Evolutionary conservation across 2,329 filamentous ascomycete species (phyloP).

Genomic region (Ophiostoma tasmaniense): DNA sequence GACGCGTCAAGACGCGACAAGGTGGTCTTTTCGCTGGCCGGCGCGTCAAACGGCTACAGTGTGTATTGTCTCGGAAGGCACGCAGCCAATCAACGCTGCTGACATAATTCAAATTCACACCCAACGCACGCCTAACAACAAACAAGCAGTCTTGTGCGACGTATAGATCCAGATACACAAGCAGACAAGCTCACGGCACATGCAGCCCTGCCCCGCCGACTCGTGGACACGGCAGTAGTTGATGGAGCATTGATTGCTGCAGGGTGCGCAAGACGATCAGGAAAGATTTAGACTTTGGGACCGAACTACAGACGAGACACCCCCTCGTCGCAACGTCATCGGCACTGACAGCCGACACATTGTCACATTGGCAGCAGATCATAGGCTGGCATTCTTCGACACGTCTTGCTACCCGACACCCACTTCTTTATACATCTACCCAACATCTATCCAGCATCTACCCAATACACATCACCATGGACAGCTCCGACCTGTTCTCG

Average conservation of each 20-base stretch:
- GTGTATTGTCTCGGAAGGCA: not conserved
- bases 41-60: not conserved
- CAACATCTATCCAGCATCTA: not conserved
- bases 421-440: not conserved
- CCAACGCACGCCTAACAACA: not conserved
- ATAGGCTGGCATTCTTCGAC: not conserved
- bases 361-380: not conserved
- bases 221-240: not conserved
- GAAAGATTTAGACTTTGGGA: not conserved
- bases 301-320: not conserved
- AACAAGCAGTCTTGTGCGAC: not conserved
- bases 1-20: constrained; percentile 17
- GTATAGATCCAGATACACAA: not conserved
- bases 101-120: not conserved
- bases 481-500: constrained; percentile 22
- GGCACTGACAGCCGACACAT: not conserved
- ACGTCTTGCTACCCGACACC: not conserved
- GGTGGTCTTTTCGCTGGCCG: constrained; percentile 1
- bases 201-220: constrained; percentile 3
- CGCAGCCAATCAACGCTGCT: constrained; percentile 14
- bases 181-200: not conserved
- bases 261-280: not conserved
- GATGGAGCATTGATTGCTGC: constrained; percentile 5
- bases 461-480: too few relatives aligned
- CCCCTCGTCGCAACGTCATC: not conserved